These are phyloP conservation scores for Rhizopus sp. DNA, from an alignment of 371 early-diverging fungal genomes.

Conservation along the genomic window DNA sequence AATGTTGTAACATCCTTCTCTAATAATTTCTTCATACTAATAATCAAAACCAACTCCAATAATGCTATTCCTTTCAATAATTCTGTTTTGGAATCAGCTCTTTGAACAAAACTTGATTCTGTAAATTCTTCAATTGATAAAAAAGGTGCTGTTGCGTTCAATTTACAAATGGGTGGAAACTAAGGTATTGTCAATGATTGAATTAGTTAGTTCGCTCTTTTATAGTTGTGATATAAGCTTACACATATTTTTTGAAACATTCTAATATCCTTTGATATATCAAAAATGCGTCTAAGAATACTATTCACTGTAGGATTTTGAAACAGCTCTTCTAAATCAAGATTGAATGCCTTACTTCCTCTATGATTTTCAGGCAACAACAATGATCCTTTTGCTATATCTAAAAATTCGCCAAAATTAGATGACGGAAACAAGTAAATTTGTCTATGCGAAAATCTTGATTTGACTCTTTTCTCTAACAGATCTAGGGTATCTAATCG, in stretches of 20 bases:
- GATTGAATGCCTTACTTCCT: conserved; percentile 34
- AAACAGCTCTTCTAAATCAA: conserved; percentile 38
- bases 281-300: conserved; percentile 59
- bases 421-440: conserved; percentile 67
- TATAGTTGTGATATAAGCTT: conserved; percentile 60
- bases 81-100: conserved; percentile 64
- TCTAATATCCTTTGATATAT: conserved; percentile 62
- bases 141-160: conserved; percentile 49
- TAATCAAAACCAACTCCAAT: conserved; percentile 79
- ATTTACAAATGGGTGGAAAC: too few species aligned
- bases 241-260: conserved; percentile 62
- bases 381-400: conserved; percentile 55
- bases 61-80: conserved; percentile 74
- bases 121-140: conserved; percentile 44
- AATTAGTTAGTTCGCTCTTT: neutral
- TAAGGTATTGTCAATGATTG: too few species aligned
- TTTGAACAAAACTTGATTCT: conserved; percentile 47
- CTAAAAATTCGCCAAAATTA: conserved; percentile 59
- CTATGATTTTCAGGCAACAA: conserved; percentile 21
- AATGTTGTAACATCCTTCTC: conserved; percentile 68
- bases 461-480: conserved; percentile 93
- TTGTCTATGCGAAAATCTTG: conserved; percentile 91
- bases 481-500: conserved; percentile 81
- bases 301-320: conserved; percentile 51
- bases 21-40: conserved; percentile 75